Percentiles rank a stretch among this genome's conserved stretches.
These are phyloP conservation scores for Conticribra weissflogii DNA, from an alignment of 108 stramenopile genomes.

Conservation along the genomic window DNA sequence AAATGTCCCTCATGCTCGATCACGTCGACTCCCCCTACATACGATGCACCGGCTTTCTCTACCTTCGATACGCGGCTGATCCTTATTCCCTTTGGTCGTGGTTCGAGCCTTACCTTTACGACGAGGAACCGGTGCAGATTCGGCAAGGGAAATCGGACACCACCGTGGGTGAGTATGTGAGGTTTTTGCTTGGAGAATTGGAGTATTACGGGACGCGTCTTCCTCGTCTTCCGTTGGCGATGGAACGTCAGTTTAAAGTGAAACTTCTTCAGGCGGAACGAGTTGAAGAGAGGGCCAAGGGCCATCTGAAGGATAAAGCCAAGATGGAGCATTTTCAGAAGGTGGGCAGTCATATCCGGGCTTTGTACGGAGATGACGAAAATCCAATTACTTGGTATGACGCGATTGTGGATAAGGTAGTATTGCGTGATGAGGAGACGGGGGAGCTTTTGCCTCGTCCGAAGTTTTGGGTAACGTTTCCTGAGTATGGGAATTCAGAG, in stretches of 20 bases:
- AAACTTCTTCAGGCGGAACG: constrained; percentile 89
- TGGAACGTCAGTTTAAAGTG: constrained; percentile 93
- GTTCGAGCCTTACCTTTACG: constrained; percentile 91
- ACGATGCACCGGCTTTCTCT: constrained; percentile 94
- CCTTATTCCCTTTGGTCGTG: constrained; percentile 84
- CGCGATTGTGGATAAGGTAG: constrained; percentile 89
- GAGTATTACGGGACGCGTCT: constrained; percentile 94
- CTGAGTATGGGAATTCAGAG: constrained; percentile 95
- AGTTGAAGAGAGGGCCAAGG: constrained; percentile 82
- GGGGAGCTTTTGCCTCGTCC: constrained; percentile 56
- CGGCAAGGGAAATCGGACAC: constrained; percentile 50
- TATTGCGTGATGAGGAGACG: constrained; percentile 62
- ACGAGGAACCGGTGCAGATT: constrained; percentile 78
- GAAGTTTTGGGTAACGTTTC: constrained; percentile 93
- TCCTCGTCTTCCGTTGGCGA: constrained; percentile 90
- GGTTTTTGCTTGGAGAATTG: constrained; percentile 71
- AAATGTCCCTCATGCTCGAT: constrained; percentile 88
- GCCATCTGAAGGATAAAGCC: constrained; percentile 55
- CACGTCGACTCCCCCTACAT: constrained; percentile 93
- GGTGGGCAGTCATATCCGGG: constrained; percentile 76
- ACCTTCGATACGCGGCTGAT: constrained; percentile 91
- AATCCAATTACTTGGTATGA: constrained; percentile 97
- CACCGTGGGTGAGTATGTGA: constrained; percentile 85
- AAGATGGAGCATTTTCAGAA: constrained; percentile 77
- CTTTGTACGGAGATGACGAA: constrained; percentile 95